phyloP scores from a whole-genome alignment of 345 rosid species.

The Salix arbutifolia region DNA sequence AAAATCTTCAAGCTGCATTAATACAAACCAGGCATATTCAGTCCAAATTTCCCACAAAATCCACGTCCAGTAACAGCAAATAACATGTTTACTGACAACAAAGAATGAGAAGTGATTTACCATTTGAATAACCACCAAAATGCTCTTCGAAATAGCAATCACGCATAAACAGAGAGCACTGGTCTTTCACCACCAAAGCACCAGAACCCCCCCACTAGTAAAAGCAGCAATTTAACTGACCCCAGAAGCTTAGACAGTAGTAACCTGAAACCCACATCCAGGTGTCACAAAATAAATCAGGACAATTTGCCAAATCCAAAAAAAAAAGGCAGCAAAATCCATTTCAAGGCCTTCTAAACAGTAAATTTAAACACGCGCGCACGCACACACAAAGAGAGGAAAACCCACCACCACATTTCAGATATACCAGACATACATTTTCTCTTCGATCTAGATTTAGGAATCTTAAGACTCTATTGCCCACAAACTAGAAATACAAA shows the following conservation, averaged over 20 bases:
- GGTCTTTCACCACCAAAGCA: neutral
- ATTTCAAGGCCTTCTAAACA: neutral
- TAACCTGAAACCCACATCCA: conserved; percentile 10
- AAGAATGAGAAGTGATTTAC: conserved; percentile 2
- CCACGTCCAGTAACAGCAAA: neutral
- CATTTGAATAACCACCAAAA: conserved; percentile 10
- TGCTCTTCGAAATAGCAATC: neutral
- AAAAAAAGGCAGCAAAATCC: neutral
- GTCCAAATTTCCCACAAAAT: neutral
- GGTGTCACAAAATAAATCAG: neutral
- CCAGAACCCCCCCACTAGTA: neutral
- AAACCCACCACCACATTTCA: neutral
- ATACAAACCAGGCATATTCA: neutral
- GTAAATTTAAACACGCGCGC: neutral
- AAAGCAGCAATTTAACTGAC: neutral
- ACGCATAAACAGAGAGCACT: neutral
- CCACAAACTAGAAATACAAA: neutral
- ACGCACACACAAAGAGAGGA: neutral
- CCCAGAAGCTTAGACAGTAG: neutral
- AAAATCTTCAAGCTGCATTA: conserved; percentile 17
- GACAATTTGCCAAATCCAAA: neutral
- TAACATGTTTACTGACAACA: neutral
- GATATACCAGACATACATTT: neutral
- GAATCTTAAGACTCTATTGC: neutral
- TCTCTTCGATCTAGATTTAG: neutral